phyloP scores from a whole-genome alignment of 305 asterid species.

The Ilex paraguariensis region DNA sequence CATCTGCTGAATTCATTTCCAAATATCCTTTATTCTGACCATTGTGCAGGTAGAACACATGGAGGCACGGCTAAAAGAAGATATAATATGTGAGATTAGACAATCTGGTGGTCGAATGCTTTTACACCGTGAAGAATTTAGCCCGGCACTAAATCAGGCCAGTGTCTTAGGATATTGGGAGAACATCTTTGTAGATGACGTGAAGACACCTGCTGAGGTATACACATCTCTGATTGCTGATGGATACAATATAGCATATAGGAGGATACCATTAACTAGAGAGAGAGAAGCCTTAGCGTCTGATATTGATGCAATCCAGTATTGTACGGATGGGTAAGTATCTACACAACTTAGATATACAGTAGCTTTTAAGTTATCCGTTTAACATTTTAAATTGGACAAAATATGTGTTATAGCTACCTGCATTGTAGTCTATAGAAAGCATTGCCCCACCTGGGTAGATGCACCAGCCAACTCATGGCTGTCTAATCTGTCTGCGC shows the following conservation, averaged over 20 bases:
- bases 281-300: slow-evolving; percentile 95
- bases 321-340: slow-evolving; percentile 85
- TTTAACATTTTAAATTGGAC: no score
- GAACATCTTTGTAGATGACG: slow-evolving; percentile 84
- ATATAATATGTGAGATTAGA: slow-evolving; percentile 72
- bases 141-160: slow-evolving; percentile 75
- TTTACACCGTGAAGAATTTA: slow-evolving; percentile 95
- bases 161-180: slow-evolving; percentile 96
- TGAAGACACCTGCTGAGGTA: slow-evolving; percentile 90
- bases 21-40: slow-evolving; percentile 18
- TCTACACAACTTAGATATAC: slow-evolving; percentile 9
- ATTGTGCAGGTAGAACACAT: slow-evolving; percentile 83
- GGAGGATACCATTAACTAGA: slow-evolving; percentile 93
- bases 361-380: background rate
- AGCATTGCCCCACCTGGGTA: no score
- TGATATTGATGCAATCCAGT: slow-evolving; percentile 93
- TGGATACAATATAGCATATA: slow-evolving; percentile 60
- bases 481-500: no score
- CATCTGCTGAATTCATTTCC: slow-evolving; percentile 15
- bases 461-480: no score
- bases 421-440: no score
- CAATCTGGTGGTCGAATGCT: slow-evolving; percentile 96
- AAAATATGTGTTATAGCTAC: no score
- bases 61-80: slow-evolving; percentile 96
- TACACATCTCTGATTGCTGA: slow-evolving; percentile 65